Base-by-base conservation (phyloP, 176 grass and related monocot species). In the Cenchrus americanus region DNA sequence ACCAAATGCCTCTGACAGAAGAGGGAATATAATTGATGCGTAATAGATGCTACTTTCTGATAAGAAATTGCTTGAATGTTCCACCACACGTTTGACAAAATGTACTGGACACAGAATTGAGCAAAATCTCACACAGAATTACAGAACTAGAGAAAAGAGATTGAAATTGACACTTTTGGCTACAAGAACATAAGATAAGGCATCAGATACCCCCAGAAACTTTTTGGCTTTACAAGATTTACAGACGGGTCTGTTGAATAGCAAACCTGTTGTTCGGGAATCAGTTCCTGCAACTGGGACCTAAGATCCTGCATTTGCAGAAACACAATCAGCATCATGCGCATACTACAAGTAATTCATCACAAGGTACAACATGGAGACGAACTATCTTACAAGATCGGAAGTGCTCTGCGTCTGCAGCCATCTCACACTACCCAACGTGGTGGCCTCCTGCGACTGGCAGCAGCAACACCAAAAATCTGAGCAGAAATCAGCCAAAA, bases 221-320 rank as follows among this genome's bases (percentile, higher is more conserved):
- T 43, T 74, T 73, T 61, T 17, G 22, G 40, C 49, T 73, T 82
- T 55, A 81, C 44, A 87, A 65, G 15, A 76, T 58, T n/a, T 62
- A 40, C 23, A 73, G 32, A 64, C 37, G 23, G 23, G 23, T 53
- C 0, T 13, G 40, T 44, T 4, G 66, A 88, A 70, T n/a, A 47
- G 49, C 51, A 81, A 69, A 98, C 96, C 96, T 98, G 96, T 62
- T 98, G 96, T 71, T 98, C 96, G 6, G 95, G 96, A 91, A 99
- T 96, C 80, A 99, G 50, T 80, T 99, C 96, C 87, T 99, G 89
- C 87, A 99, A 77, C 71, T 99, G 96, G 63, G 96, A 88, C 88
- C 46, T 87, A 15, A 96, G 91, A 92, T 99, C 93, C 96, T 99
- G 91, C 83, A 97, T 84, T 79, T 73, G 22, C 62, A 84, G 6